Conservation (phyloP, 139 green algal species). For the Klebsormidium nitens region DNA sequence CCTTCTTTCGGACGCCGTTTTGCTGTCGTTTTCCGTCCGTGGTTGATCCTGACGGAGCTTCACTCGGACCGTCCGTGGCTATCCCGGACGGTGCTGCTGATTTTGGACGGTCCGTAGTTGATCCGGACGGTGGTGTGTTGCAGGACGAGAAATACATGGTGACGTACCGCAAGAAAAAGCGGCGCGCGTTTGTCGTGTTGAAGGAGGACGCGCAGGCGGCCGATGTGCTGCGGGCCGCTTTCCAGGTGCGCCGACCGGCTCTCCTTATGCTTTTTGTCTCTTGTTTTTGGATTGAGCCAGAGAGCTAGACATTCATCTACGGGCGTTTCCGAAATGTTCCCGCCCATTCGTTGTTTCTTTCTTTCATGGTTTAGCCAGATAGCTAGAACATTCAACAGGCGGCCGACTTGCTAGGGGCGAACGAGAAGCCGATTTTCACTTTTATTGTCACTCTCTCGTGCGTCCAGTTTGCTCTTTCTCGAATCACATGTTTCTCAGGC, state of each 20-base stretch:
- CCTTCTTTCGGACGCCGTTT: too few relatives aligned
- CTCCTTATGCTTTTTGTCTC: not conserved
- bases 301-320: not conserved
- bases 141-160: slow-evolving; percentile 53
- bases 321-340: not conserved
- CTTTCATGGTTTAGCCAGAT: too few relatives aligned
- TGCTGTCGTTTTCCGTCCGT: too few relatives aligned
- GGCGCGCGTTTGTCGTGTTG: slow-evolving; percentile 59
- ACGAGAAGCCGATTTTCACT: not conserved
- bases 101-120: too few relatives aligned
- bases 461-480: too few relatives aligned
- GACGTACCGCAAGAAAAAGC: slow-evolving; percentile 52
- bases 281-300: not conserved
- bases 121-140: slow-evolving; percentile 30
- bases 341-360: too few relatives aligned
- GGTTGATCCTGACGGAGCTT: too few relatives aligned
- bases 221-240: slow-evolving; percentile 58
- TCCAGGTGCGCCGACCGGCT: slow-evolving; percentile 44
- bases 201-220: slow-evolving; percentile 48
- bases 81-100: too few relatives aligned
- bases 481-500: too few relatives aligned
- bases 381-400: too few relatives aligned
- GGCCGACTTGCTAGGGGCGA: not conserved
- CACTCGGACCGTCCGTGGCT: too few relatives aligned
- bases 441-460: too few relatives aligned